phyloP scores from a whole-genome alignment of 2,329 filamentous ascomycete species.

The Pseudogymnoascus sp. region DNA sequence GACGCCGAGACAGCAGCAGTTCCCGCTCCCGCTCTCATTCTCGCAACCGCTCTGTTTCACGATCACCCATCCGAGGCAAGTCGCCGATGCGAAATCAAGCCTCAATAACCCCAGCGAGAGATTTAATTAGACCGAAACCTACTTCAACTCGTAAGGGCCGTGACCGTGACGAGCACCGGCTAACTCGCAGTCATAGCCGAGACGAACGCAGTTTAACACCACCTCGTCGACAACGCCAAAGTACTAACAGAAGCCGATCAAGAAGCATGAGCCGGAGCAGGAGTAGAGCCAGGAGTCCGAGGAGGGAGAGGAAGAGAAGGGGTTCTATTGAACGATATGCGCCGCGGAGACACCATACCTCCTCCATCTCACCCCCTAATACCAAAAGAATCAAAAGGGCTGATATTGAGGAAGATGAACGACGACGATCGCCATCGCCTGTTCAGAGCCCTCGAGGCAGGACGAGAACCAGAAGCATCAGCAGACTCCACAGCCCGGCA shows the following conservation, averaged over 20 bases:
- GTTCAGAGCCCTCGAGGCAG: background rate
- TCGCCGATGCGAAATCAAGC: background rate
- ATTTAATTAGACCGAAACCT: conserved; percentile 12
- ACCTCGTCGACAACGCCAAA: conserved; percentile 24
- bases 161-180: conserved; percentile 27
- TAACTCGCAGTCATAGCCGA: conserved; percentile 28
- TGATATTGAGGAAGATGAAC: conserved; percentile 47
- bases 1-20: conserved; percentile 23
- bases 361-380: conserved; percentile 40
- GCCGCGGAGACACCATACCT: conserved; percentile 40
- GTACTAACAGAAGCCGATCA: conserved; percentile 23
- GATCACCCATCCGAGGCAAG: conserved; percentile 9
- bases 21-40: conserved; percentile 27
- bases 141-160: conserved; percentile 21
- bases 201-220: conserved; percentile 27
- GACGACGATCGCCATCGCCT: conserved; percentile 24
- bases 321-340: conserved; percentile 30
- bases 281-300: conserved; percentile 7
- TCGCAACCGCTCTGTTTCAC: conserved; percentile 11
- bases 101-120: conserved; percentile 10
- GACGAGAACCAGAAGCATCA: conserved; percentile 4
- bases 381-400: conserved; percentile 43
- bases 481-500: background rate
- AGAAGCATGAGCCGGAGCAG: conserved; percentile 15
- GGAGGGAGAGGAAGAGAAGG: conserved; percentile 26